A percentile compares a stretch with the other conserved stretches of the same genome.
phyloP scores from a whole-genome alignment of 2,329 filamentous ascomycete species.

The Coniochaeta sp. region DNA sequence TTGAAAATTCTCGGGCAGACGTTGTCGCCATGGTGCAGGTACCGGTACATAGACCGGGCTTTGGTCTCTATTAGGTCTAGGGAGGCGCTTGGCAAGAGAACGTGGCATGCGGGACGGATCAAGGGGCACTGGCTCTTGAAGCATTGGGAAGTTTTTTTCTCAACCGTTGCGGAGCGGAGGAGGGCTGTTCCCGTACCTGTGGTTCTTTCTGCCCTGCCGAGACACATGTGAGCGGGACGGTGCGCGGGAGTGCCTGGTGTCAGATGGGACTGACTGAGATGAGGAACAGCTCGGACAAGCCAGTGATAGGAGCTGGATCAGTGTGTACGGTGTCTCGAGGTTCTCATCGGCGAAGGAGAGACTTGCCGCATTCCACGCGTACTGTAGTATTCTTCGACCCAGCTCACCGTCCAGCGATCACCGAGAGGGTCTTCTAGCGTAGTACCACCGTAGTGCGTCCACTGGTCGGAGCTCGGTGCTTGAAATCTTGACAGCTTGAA shows the following conservation, averaged over 20 bases:
- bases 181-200: background rate
- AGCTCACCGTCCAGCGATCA: background rate
- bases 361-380: background rate
- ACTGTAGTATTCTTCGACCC: background rate
- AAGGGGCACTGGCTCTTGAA: background rate
- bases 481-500: background rate
- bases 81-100: background rate
- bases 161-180: background rate
- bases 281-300: background rate
- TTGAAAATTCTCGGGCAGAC: background rate
- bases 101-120: background rate
- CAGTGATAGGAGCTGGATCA: background rate
- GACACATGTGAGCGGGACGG: background rate
- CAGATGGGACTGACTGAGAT: background rate
- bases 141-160: background rate
- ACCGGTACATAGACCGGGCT: background rate
- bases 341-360: background rate
- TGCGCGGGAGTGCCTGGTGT: background rate
- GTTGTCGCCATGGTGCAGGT: background rate
- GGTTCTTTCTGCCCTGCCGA: background rate
- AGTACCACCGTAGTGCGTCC: background rate
- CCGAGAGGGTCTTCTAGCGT: background rate
- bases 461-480: background rate
- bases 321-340: background rate
- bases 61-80: background rate